Conservation (phyloP, 768 basidiomycete genomes). For the Phallus indusiatus region DNA sequence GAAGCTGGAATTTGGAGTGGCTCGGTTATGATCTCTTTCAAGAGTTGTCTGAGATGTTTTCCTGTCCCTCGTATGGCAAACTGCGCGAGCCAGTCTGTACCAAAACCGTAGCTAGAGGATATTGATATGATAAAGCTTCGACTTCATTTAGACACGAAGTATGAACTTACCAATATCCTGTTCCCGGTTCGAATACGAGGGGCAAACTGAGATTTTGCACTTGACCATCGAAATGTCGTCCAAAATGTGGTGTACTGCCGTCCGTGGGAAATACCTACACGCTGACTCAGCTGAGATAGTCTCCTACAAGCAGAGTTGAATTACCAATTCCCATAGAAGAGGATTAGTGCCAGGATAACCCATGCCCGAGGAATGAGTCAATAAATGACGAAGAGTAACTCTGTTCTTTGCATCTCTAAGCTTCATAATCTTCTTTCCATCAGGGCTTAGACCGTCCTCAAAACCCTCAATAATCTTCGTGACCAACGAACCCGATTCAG, state of each 20-base stretch:
- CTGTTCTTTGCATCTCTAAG: background rate
- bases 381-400: background rate
- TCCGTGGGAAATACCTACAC: background rate
- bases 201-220: background rate
- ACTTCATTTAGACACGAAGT: background rate
- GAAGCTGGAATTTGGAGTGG: background rate
- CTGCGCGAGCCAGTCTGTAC: background rate
- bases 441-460: background rate
- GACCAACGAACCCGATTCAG: background rate
- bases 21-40: background rate
- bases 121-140: too few species aligned
- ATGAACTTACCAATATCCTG: background rate
- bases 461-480: constrained; percentile 2
- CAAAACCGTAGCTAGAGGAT: background rate
- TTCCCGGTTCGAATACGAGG: background rate
- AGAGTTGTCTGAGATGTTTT: background rate
- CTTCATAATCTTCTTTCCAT: background rate
- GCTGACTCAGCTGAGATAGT: too few species aligned
- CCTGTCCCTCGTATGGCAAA: background rate
- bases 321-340: background rate
- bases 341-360: background rate
- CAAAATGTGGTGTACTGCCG: background rate
- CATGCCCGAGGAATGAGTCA: background rate
- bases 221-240: background rate
- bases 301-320: background rate